A percentile compares a stretch with the other conserved stretches of the same genome.
Conservation (phyloP, 192 early-diverging fungal species). For the Phlyctochytrium planicorne region DNA sequence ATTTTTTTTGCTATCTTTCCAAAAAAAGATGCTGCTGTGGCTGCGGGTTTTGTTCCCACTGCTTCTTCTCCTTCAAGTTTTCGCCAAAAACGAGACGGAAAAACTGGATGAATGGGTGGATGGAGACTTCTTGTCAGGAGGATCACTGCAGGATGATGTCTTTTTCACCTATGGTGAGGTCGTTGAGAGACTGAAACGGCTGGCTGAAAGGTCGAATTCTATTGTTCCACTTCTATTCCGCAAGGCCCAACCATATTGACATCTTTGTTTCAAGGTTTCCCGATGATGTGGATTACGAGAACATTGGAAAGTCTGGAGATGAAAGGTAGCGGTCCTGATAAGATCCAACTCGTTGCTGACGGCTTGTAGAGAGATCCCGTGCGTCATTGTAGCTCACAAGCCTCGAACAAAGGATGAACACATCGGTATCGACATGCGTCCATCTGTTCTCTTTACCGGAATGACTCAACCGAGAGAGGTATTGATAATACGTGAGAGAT, state of each 20-base stretch:
- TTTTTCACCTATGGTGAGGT: background rate
- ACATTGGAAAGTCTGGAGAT: background rate
- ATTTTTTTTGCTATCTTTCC: no score
- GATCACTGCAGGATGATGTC: background rate
- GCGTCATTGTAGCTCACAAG: background rate
- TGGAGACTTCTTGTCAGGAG: background rate
- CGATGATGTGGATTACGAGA: background rate
- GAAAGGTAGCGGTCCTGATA: no score
- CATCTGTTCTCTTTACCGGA: conserved; percentile 10
- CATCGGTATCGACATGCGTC: conserved; percentile 13
- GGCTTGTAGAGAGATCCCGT: conserved; percentile 4
- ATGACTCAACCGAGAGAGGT: conserved; percentile 19
- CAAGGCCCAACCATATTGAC: no score
- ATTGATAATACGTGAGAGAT: no score
- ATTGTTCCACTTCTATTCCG: no score
- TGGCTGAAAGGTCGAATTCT: background rate
- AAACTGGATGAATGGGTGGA: background rate
- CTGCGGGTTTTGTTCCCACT: no score
- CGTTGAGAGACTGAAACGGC: background rate
- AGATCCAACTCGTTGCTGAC: no score
- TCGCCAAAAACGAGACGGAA: conserved; percentile 16
- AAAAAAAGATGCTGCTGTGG: no score
- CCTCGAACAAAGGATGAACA: background rate
- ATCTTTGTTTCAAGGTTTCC: no score
- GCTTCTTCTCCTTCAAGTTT: no score